Base-by-base conservation (phyloP, 176 grass and related monocot genomes). In the Bothriochloa decipiens region DNA sequence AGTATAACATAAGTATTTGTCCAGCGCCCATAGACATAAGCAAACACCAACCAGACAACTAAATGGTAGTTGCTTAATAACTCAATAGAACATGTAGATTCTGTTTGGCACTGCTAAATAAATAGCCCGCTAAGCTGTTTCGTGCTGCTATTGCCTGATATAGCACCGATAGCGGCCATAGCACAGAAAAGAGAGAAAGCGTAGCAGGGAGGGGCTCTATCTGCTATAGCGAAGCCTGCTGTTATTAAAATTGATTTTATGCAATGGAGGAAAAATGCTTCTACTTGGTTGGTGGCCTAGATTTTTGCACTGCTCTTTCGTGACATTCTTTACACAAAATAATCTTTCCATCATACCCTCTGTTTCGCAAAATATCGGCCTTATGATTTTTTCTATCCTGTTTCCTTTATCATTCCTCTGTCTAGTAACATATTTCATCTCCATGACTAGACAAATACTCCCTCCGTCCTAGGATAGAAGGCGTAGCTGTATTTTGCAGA, bases 191-290 rank as follows among this genome's bases (percentile, higher is more conserved):
- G 9, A 23, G 20, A n/a, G 20, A 7, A 10, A 58, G 20, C 7
- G 5, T 58, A 57, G 52, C 52, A 57, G 7, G 17, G 52, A 57
- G 52, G 52, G 17, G 50, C 52, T 55, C 52, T 55, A 55, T 7
- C 22, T 60, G 20, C 55, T 60, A 60, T 20, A 53, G 50, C 1
- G 6, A 6, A 60, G 55, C 22, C 55, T 23, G 22, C 55, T 60
- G 55, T 60, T 60, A 23, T 60, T 3, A 60, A 23, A 11, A 23
- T 58, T 55, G 29, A 41, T 74, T 64, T 29, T 73, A 14, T 50
- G 72, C 69, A 18, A n/a, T 81, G 28, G 47, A 32, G 23, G 68
- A 71, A 71, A 72, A 45, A 78, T 68, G 20, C 46, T 12, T 11
- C 50, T 28, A 52, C 27, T 57, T 71, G 40, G 10, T 77, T 71